Percentiles rank a stretch among this genome's conserved stretches.
Conservation (phyloP, 73 alveolate species). For the Paramecium biaurelia region DNA sequence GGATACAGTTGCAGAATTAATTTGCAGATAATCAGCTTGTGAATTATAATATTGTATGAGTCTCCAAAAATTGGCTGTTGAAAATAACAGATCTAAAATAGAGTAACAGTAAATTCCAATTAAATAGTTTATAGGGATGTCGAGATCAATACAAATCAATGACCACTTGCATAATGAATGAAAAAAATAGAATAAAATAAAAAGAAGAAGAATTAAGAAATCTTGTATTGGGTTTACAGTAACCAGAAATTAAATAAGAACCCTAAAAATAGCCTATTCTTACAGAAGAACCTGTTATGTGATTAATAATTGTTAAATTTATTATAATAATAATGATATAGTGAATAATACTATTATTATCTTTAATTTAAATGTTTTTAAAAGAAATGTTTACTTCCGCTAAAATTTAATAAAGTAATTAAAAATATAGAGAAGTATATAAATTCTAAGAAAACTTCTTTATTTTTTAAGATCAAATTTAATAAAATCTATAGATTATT, state of each 20-base stretch:
- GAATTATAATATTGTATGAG: constrained; percentile 56
- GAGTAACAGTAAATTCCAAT: constrained; percentile 30
- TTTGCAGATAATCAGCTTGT: constrained; percentile 60
- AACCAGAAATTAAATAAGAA: constrained; percentile 27
- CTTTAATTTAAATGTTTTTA: neutral
- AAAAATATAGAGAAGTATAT: no score
- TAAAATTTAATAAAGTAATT: neutral
- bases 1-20: constrained; percentile 62
- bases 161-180: constrained; percentile 47
- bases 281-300: constrained; percentile 9
- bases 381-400: neutral
- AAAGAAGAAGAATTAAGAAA: constrained; percentile 58
- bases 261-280: neutral
- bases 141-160: constrained; percentile 41
- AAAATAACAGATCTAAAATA: constrained; percentile 55
- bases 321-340: neutral
- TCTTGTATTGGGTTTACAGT: constrained; percentile 43
- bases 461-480: no score
- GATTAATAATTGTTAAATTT: neutral
- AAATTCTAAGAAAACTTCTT: no score
- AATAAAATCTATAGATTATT: no score
- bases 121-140: constrained; percentile 59
- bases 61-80: constrained; percentile 53
- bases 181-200: constrained; percentile 30
- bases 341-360: neutral